Conservation (phyloP, 306 rosid species). For the Sesbania bispinosa region DNA sequence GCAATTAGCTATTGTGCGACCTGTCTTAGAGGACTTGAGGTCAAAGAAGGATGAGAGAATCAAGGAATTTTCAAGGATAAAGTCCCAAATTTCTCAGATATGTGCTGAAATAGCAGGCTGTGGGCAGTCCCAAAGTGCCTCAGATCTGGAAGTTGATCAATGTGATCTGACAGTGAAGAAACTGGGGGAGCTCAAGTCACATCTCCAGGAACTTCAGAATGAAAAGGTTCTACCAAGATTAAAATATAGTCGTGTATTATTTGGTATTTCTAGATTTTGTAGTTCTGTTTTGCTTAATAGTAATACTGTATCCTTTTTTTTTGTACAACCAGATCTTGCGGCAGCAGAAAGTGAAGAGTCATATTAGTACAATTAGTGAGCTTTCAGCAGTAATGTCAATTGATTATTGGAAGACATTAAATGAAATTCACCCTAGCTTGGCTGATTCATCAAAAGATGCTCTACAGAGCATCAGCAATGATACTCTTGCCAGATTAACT, state of each 20-base stretch:
- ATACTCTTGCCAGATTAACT: conserved; percentile 76
- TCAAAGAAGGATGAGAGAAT: conserved; percentile 63
- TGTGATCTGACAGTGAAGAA: conserved; percentile 54
- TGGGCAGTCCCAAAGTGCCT: conserved; percentile 33
- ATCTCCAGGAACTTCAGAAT: conserved; percentile 73
- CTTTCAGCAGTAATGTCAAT: conserved; percentile 70
- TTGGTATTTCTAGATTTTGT: neutral
- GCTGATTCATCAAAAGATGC: conserved; percentile 40
- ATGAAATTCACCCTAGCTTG: conserved; percentile 78
- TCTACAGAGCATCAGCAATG: conserved; percentile 70
- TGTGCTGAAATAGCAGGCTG: conserved; percentile 69
- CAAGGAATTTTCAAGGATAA: conserved; percentile 53
- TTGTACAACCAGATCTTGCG: conserved; percentile 61
- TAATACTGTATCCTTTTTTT: conserved; percentile 12
- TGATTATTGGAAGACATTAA: conserved; percentile 54
- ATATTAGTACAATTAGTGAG: conserved; percentile 49
- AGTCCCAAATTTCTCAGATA: conserved; percentile 58
- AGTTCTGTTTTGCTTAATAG: neutral
- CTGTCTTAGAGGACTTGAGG: conserved; percentile 67
- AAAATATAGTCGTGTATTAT: conserved; percentile 7
- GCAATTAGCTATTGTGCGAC: conserved; percentile 56
- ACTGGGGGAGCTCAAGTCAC: conserved; percentile 68
- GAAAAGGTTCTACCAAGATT: conserved; percentile 59
- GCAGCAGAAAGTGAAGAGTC: conserved; percentile 58
- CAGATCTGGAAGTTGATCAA: conserved; percentile 42